Evolutionary conservation across 495 filamentous ascomycete species (phyloP).

Genomic region (Lophiostoma macrostomum): DNA sequence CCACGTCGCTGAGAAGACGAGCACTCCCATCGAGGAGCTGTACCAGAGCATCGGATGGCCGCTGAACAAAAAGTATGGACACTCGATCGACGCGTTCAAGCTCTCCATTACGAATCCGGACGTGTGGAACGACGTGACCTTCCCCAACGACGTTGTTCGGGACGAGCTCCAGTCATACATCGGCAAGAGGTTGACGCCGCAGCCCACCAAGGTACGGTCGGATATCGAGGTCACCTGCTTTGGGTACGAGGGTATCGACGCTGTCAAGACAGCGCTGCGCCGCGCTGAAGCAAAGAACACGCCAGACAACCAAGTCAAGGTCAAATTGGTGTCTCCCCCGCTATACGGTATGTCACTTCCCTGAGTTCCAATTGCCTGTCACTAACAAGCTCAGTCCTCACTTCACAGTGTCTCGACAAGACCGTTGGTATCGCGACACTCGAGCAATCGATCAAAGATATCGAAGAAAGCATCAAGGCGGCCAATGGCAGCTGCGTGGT

Average conservation of each 20-base stretch:
- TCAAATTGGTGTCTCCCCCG: slow-evolving; percentile 91
- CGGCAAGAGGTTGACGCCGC: slow-evolving; percentile 89
- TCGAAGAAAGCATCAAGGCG: slow-evolving; percentile 68
- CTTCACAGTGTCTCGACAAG: slow-evolving; percentile 84
- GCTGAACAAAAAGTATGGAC: slow-evolving; percentile 94
- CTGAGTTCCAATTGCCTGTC: slow-evolving; percentile 33
- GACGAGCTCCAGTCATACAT: slow-evolving; percentile 90
- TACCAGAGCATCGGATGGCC: slow-evolving; percentile 97
- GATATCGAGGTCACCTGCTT: slow-evolving; percentile 97
- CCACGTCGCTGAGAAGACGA: slow-evolving; percentile 95
- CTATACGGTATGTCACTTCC: slow-evolving; percentile 72
- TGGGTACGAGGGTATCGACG: slow-evolving; percentile 96
- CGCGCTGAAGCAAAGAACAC: slow-evolving; percentile 87
- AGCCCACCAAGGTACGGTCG: slow-evolving; percentile 95
- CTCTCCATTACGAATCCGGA: slow-evolving; percentile 97
- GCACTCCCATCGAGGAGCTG: slow-evolving; percentile 84
- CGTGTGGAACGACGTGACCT: slow-evolving; percentile 88
- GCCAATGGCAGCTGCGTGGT: slow-evolving; percentile 76
- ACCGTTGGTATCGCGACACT: slow-evolving; percentile 73
- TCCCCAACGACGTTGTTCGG: slow-evolving; percentile 80
- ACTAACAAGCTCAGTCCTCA: slow-evolving; percentile 18
- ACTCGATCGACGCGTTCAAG: slow-evolving; percentile 97
- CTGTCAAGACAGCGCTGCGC: slow-evolving; percentile 85
- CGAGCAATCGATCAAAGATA: slow-evolving; percentile 82
- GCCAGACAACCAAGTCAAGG: slow-evolving; percentile 87